A percentile compares a stretch with the other conserved stretches of the same genome.
phyloP scores from a whole-genome alignment of 2,329 filamentous ascomycete species.

The Seiridium cupressi region DNA sequence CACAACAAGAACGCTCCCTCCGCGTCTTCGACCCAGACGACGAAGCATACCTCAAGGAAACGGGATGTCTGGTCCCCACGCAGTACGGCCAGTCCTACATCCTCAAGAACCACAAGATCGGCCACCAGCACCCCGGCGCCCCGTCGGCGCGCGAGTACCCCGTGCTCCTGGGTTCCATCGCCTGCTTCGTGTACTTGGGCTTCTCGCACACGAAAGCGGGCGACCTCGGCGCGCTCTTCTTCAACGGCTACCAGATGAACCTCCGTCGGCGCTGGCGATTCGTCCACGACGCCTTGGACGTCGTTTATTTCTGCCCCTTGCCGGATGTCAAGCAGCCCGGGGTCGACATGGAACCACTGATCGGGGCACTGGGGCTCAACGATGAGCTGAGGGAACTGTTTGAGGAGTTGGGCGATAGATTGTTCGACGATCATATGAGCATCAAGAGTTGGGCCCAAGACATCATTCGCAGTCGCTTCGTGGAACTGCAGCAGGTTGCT shows the following conservation, averaged over 20 bases:
- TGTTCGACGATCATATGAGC: neutral
- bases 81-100: neutral
- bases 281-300: neutral
- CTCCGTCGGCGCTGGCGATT: neutral
- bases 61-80: neutral
- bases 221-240: slow-evolving; percentile 30
- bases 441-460: neutral
- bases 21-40: neutral
- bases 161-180: slow-evolving; percentile 32
- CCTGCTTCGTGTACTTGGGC: slow-evolving; percentile 55
- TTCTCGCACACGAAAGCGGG: slow-evolving; percentile 35
- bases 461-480: neutral
- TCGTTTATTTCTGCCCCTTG: neutral
- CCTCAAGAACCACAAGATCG: neutral
- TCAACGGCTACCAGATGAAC: neutral
- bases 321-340: neutral
- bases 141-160: neutral
- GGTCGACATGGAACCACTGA: neutral
- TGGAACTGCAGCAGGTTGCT: neutral
- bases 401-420: neutral
- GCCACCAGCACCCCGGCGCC: neutral
- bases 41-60: neutral
- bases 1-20: neutral
- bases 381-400: neutral
- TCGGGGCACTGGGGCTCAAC: neutral